Conservation (phyloP, 805 yeast species). For the Yueomyces sinensis region DNA sequence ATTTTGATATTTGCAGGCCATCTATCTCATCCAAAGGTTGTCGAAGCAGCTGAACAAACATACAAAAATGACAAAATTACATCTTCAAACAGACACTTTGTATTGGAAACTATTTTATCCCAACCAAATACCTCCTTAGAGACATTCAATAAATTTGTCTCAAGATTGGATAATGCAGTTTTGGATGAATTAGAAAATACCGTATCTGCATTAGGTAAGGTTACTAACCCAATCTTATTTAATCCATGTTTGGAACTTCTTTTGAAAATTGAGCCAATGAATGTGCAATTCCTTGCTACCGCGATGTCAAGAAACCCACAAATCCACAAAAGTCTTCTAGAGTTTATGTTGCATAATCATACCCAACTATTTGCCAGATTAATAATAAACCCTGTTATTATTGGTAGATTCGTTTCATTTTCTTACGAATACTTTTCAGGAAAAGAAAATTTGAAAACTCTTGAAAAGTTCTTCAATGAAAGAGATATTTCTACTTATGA, state of each 20-base stretch:
- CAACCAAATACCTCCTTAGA: constrained; percentile 22
- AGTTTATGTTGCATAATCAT: constrained; percentile 32
- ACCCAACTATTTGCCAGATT: constrained; percentile 27
- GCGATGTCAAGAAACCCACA: constrained; percentile 31
- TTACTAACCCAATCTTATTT: constrained; percentile 26
- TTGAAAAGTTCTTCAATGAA: constrained; percentile 23
- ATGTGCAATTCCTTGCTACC: constrained; percentile 36
- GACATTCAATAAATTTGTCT: constrained; percentile 25
- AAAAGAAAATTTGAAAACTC: constrained; percentile 25
- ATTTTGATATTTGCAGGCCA: constrained; percentile 5
- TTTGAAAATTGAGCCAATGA: constrained; percentile 35
- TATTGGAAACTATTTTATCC: constrained; percentile 31
- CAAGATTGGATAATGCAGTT: constrained; percentile 31
- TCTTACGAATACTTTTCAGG: constrained; percentile 25
- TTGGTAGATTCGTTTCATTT: constrained; percentile 30
- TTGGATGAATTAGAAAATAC: constrained; percentile 42
- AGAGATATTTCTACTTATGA: constrained; percentile 13
- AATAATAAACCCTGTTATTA: constrained; percentile 32
- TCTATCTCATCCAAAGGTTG: constrained; percentile 5
- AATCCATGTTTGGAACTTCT: constrained; percentile 25
- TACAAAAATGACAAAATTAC: constrained; percentile 1
- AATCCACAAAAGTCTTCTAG: constrained; percentile 32
- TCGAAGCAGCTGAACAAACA: constrained; percentile 1
- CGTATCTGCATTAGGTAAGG: constrained; percentile 34
- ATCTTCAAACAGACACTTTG: constrained; percentile 20